A percentile compares a stretch with the other conserved stretches of the same genome.
These are phyloP conservation scores for Magnolia sinica DNA, from an alignment of 164 flowering plant genomes.

Conservation along the genomic window DNA sequence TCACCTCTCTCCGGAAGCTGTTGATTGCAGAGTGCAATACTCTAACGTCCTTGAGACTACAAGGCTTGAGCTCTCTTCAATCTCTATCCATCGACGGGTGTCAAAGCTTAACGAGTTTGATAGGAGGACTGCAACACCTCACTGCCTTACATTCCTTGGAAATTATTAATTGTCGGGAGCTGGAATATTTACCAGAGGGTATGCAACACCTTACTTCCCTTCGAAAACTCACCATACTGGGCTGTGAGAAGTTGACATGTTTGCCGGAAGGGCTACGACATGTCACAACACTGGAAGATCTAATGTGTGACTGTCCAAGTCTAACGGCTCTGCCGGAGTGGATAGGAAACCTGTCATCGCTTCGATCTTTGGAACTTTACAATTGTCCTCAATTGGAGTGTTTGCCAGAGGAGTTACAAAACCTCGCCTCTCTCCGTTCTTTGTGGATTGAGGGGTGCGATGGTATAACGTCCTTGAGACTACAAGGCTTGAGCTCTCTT, in stretches of 20 bases:
- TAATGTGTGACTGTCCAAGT: too few relatives aligned
- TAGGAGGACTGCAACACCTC: neutral
- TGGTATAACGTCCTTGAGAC: too few relatives aligned
- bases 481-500: neutral
- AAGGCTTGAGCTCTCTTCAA: neutral
- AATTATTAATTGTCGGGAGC: neutral
- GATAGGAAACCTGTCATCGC: neutral
- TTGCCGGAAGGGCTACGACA: neutral
- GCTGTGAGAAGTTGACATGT: too few relatives aligned
- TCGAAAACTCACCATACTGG: neutral
- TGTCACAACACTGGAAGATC: neutral
- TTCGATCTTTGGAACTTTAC: neutral
- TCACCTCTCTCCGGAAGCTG: neutral
- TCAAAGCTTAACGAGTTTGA: neutral
- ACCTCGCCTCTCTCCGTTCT: slow-evolving; percentile 8
- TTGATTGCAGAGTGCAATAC: neutral
- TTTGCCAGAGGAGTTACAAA: neutral
- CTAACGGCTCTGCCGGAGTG: too few relatives aligned
- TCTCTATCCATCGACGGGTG: neutral
- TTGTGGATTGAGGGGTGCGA: too few relatives aligned
- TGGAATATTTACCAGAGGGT: neutral
- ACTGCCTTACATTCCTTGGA: neutral
- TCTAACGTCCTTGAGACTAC: neutral
- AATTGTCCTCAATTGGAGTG: neutral
- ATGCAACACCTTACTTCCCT: neutral